phyloP scores from a whole-genome alignment of 805 yeast species.

The Lachancea meyersii region DNA sequence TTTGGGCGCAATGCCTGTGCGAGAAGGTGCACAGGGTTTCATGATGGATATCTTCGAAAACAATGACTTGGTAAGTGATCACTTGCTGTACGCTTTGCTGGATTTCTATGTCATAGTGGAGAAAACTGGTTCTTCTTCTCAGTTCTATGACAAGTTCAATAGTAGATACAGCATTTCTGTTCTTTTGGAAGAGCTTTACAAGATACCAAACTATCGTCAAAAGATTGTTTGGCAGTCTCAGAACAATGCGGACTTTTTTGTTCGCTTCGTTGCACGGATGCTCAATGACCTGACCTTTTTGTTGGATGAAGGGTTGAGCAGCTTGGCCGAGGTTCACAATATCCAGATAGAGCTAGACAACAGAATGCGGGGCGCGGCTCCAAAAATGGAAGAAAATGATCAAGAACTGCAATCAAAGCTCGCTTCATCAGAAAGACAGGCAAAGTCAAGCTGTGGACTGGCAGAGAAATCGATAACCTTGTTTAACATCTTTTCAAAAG shows the following conservation, averaged over 20 bases:
- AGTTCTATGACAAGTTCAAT: constrained; percentile 93
- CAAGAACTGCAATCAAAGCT: constrained; percentile 58
- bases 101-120: constrained; percentile 93
- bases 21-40: constrained; percentile 62
- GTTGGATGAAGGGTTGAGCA: constrained; percentile 82
- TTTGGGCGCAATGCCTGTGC: constrained; percentile 57
- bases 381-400: constrained; percentile 43
- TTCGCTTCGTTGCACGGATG: constrained; percentile 89
- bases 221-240: constrained; percentile 66
- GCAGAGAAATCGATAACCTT: constrained; percentile 76
- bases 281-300: constrained; percentile 89
- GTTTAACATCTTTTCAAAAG: constrained; percentile 74
- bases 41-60: constrained; percentile 60
- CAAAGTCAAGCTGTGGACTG: constrained; percentile 74
- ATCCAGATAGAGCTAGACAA: constrained; percentile 58
- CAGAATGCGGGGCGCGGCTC: constrained; percentile 37
- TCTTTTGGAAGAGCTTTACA: constrained; percentile 80
- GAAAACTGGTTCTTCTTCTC: constrained; percentile 90
- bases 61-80: constrained; percentile 54
- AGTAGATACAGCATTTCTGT: constrained; percentile 80
- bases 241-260: constrained; percentile 73
- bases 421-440: constrained; percentile 62
- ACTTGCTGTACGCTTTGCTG: constrained; percentile 74
- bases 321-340: constrained; percentile 69
- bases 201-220: constrained; percentile 55